These are phyloP conservation scores for Austroboletus novae-zelandiae DNA, from an alignment of 1,284 basidiomycete genomes.

Conservation along the genomic window DNA sequence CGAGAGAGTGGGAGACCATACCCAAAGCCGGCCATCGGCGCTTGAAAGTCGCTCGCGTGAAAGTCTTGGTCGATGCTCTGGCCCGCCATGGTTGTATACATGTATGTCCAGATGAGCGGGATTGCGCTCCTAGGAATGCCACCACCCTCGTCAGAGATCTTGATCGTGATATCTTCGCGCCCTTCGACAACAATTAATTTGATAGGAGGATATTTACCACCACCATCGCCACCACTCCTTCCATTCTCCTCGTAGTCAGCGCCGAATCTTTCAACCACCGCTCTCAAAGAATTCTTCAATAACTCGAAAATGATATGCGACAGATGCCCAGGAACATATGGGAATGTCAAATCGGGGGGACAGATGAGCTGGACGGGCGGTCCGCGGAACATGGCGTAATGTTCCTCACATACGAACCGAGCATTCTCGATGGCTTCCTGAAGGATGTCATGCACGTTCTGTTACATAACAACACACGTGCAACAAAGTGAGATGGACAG, in stretches of 20 bases:
- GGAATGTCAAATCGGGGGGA: slow-evolving; percentile 83
- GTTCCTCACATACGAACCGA: slow-evolving; percentile 97
- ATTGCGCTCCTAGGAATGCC: slow-evolving; percentile 94
- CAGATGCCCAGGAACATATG: slow-evolving; percentile 95
- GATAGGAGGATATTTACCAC: slow-evolving; percentile 77
- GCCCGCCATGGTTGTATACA: slow-evolving; percentile 97
- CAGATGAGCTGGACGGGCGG: slow-evolving; percentile 98
- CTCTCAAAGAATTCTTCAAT: slow-evolving; percentile 97
- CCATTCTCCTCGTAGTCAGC: slow-evolving; percentile 70
- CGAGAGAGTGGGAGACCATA: slow-evolving; percentile 91
- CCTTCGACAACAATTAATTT: slow-evolving; percentile 97
- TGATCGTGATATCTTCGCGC: slow-evolving; percentile 96
- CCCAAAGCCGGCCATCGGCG: slow-evolving; percentile 97
- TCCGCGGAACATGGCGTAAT: slow-evolving; percentile 94
- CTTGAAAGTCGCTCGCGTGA: slow-evolving; percentile 89
- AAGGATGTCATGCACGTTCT: slow-evolving; percentile 95
- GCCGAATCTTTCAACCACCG: slow-evolving; percentile 93
- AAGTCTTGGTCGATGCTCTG: slow-evolving; percentile 88
- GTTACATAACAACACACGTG: neutral
- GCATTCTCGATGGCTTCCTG: slow-evolving; percentile 99
- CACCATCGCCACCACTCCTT: neutral
- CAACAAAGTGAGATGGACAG: slow-evolving; percentile 5
- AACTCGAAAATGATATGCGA: slow-evolving; percentile 98
- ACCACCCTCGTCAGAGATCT: slow-evolving; percentile 95
- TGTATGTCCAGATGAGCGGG: slow-evolving; percentile 97